Base-by-base conservation (phyloP, 441 rosid genomes). In the Corymbia citriodora region DNA sequence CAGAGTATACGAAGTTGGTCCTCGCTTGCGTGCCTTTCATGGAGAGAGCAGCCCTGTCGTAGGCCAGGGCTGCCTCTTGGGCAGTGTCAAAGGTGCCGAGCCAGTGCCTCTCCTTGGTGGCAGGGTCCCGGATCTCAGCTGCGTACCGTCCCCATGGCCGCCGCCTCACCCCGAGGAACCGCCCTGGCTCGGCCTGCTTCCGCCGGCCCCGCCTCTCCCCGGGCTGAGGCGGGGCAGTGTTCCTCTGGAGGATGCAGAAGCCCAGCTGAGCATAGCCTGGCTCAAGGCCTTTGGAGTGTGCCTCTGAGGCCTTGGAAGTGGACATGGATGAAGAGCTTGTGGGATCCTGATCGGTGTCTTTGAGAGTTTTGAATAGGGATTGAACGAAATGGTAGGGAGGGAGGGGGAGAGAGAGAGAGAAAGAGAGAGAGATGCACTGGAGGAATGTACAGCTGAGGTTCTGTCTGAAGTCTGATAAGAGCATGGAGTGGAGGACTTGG, bases 111-210 rank as follows among this genome's bases (percentile, higher is more conserved):
- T 96, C 99, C 93, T 97, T 97, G n/a, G 98, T 97, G 11, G 96
- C 94, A 8, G 99, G 99, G 95, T 97, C 98, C 90, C 99, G 92
- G 31, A 97, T 96, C 92, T 97, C 99, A 7, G 99, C 99, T 2
- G 99, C 99, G 87, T 97, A 97, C 90, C 99, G 91, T 5, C 99
- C 99, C 99, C 99, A 97, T 27, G 99, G 99, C 85, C 99, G 94
- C 89, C 99, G 92, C 83, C 99, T 94, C 2, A 97, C 99, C 8
- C 99, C 99, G 3, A 97, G 94, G 93, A 96, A 97, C 94, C 97
- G 93, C 29, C 99, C 99, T 9, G 99, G 97, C 87, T 97, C 99
- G 1, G 97, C 95, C 89, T 94, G 97, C 92, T 97, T 97, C 91
- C 96, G 94, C 82, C 99, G 92, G 36, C 99, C 97, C 92, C 98